Evolutionary conservation across 148 eudicot genomes (phyloP).

Genomic region (Fallopia convolvulus): DNA sequence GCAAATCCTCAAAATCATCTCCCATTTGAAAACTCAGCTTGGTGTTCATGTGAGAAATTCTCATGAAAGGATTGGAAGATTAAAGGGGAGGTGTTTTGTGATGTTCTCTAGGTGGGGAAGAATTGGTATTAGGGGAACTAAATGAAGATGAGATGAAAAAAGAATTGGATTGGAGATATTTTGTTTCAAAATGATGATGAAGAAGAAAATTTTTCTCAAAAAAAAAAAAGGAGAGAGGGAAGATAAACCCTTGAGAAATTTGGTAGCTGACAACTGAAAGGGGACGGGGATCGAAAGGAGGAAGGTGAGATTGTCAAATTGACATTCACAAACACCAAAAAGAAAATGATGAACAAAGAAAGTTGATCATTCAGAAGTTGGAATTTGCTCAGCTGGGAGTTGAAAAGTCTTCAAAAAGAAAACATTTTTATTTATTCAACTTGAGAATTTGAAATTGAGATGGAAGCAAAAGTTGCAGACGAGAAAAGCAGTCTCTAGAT

Average conservation of each 20-base stretch:
- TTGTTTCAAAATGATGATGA: neutral
- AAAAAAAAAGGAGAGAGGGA: neutral
- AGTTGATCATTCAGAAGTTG: neutral
- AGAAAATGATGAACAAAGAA: neutral
- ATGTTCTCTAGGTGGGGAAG: neutral
- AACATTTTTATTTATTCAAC: neutral
- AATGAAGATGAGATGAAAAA: neutral
- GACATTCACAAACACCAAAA: neutral
- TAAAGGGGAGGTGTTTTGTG: neutral
- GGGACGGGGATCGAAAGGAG: neutral
- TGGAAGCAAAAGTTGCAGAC: neutral
- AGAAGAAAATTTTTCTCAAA: neutral
- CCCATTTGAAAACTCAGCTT: constrained; percentile 8
- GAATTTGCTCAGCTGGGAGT: neutral
- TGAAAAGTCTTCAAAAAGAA: neutral
- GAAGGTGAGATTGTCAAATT: neutral
- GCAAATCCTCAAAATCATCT: constrained; percentile 12
- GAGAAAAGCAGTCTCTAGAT: neutral
- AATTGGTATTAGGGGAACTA: neutral
- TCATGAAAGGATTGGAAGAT: neutral
- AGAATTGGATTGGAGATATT: too few relatives aligned
- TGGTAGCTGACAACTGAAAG: neutral
- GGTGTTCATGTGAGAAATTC: neutral
- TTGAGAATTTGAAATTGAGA: neutral
- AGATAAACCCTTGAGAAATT: neutral